A percentile compares a stretch with the other conserved stretches of the same genome.
Conservation (phyloP, 495 filamentous ascomycete species). For the Xylaria sp. region DNA sequence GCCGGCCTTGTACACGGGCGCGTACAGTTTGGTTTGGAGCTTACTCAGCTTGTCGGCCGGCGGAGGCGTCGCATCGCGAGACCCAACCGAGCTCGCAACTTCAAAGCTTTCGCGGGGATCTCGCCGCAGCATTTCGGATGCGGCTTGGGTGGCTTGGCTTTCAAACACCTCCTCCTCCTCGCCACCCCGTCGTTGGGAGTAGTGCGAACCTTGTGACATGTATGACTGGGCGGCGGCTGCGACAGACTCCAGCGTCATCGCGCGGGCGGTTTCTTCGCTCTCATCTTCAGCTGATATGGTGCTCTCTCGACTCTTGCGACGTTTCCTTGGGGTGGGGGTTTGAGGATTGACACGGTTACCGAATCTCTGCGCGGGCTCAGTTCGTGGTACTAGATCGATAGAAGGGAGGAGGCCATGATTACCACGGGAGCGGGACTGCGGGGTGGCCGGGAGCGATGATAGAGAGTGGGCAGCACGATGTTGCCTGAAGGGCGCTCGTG, state of each 20-base stretch:
- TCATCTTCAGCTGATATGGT: slow-evolving; percentile 86
- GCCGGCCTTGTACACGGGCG: slow-evolving; percentile 66
- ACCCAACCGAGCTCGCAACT: slow-evolving; percentile 51
- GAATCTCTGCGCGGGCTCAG: slow-evolving; percentile 54
- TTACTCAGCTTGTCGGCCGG: slow-evolving; percentile 51
- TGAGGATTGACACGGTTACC: slow-evolving; percentile 37
- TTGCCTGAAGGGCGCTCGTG: slow-evolving; percentile 62
- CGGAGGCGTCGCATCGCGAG: slow-evolving; percentile 50
- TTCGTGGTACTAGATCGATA: slow-evolving; percentile 63
- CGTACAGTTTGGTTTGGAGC: slow-evolving; percentile 73
- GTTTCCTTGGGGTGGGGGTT: slow-evolving; percentile 40
- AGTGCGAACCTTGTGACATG: slow-evolving; percentile 48
- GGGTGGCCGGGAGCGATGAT: slow-evolving; percentile 83
- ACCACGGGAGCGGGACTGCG: slow-evolving; percentile 56
- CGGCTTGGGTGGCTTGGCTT: slow-evolving; percentile 60
- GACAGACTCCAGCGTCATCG: slow-evolving; percentile 61
- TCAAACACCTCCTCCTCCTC: slow-evolving; percentile 52
- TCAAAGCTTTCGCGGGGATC: slow-evolving; percentile 60
- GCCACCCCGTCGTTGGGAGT: slow-evolving; percentile 37
- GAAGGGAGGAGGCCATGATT: slow-evolving; percentile 58
- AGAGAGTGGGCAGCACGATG: slow-evolving; percentile 74
- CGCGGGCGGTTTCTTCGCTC: slow-evolving; percentile 61
- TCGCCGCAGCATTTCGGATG: slow-evolving; percentile 62
- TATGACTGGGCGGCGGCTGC: slow-evolving; percentile 53
- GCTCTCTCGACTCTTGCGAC: slow-evolving; percentile 77